These are phyloP conservation scores for Oenanthe sinensis DNA, from an alignment of 129 eudicot genomes.

Conservation along the genomic window DNA sequence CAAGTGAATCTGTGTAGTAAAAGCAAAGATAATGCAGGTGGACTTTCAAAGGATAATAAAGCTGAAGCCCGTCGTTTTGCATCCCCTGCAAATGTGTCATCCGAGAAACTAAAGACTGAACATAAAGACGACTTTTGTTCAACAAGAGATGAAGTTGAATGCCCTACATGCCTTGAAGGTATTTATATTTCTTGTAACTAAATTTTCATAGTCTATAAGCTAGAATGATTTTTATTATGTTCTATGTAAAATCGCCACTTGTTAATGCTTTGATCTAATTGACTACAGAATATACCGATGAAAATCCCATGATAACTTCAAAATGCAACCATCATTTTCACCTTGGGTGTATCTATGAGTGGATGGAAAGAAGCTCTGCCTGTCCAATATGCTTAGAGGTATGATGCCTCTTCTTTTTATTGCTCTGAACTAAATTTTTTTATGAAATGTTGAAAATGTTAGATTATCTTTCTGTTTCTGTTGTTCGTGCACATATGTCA, in stretches of 20 bases:
- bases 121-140: not conserved
- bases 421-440: not conserved
- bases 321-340: constrained; percentile 64
- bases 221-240: not conserved
- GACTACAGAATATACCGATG: constrained; percentile 47
- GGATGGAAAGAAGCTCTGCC: constrained; percentile 68
- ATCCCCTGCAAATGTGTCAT: constrained; percentile 4
- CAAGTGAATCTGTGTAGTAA: not conserved
- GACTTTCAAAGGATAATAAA: not conserved
- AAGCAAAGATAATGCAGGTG: not conserved
- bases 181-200: not conserved
- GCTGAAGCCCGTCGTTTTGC: not conserved
- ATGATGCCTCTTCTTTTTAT: not conserved
- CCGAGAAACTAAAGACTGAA: not conserved
- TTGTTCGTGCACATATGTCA: not conserved
- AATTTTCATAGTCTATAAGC: not conserved
- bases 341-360: constrained; percentile 70
- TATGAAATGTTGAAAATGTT: not conserved
- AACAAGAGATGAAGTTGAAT: constrained; percentile 27
- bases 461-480: not conserved
- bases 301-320: constrained; percentile 65
- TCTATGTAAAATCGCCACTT: not conserved
- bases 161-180: constrained; percentile 51
- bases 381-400: constrained; percentile 73
- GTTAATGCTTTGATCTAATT: not conserved